Percentiles rank a stretch among this genome's conserved stretches.
phyloP scores from a whole-genome alignment of 768 basidiomycete genomes.

The Paxillus rubicundulus region DNA sequence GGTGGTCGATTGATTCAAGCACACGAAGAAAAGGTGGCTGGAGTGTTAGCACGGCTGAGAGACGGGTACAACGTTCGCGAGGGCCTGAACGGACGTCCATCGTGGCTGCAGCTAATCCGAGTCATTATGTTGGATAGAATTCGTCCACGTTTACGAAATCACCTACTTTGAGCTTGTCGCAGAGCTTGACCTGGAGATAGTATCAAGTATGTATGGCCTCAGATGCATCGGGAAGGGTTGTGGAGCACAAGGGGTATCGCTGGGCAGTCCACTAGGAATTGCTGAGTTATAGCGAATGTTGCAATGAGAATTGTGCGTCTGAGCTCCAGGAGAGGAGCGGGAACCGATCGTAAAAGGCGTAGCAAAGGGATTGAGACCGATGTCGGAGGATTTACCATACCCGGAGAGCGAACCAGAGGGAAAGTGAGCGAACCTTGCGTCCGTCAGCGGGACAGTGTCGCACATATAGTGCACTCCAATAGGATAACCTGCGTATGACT shows the following conservation, averaged over 20 bases:
- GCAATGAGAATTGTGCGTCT: neutral
- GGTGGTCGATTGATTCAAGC: constrained; percentile 12
- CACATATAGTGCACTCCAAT: constrained; percentile 39
- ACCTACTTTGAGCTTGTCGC: constrained; percentile 34
- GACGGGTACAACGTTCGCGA: constrained; percentile 12
- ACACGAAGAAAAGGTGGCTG: constrained; percentile 17
- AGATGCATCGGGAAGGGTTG: constrained; percentile 19
- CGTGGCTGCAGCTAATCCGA: constrained; percentile 30
- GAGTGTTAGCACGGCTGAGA: constrained; percentile 13
- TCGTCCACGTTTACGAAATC: neutral
- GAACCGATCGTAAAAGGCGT: constrained; percentile 26
- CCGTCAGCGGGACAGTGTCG: constrained; percentile 10
- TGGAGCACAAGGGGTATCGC: constrained; percentile 25
- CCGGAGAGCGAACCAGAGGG: constrained; percentile 6
- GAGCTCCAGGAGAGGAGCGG: constrained; percentile 4
- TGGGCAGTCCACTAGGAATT: constrained; percentile 16
- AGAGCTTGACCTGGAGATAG: constrained; percentile 33
- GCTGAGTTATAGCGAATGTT: constrained; percentile 4
- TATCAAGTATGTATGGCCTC: constrained; percentile 15
- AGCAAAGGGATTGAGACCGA: constrained; percentile 33
- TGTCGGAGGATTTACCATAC: constrained; percentile 19
- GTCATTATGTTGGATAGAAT: constrained; percentile 2
- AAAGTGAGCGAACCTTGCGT: constrained; percentile 5
- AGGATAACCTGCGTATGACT: constrained; percentile 53
- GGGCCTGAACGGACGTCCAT: constrained; percentile 17